Evolutionary conservation across 2,329 filamentous ascomycete genomes (phyloP), one percentile per base, ranked within the genome.

Genomic region (Monosporascus sp.): DNA sequence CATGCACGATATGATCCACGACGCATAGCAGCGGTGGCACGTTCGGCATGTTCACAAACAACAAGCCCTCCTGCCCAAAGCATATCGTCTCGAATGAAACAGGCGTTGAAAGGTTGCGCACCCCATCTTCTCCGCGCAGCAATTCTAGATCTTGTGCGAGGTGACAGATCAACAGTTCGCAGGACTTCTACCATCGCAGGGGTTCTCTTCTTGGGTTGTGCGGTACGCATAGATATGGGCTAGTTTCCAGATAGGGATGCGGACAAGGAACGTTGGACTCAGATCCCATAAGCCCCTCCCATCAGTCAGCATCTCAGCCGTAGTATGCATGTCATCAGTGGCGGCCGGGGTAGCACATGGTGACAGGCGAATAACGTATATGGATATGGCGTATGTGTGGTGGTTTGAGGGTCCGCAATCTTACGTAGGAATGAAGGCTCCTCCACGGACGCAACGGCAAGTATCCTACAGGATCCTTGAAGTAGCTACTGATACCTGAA

Each of bases 71-170:
- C 54, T 57, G 48, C 55, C 58, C 58, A 58, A 59, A 58, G 49
- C 54, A 60, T 55, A 53, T 55, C 49, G 51, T 53, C 53, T 56
- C 58, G 50, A 52, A 57, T 55, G 50, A 51, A 56, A 55, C 58
- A 52, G 62, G 60, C 58, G 60, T 54, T 62, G 60, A 60, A 57
- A 56, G 60, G 61, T 62, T 60, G 62, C 59, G 65, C 63, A 67
- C 65, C 62, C 63, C 67, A 64, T 65, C 65, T 57, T 60, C 57
- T 53, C 55, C 64, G 63, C 63, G 66, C 65, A 65, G 63, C 57
- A 65, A 66, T 68, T 61, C 60, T 63, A 76, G 76, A 79, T 79
- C 75, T 77, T 75, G 77, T 79, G 69, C 63, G 66, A 78, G 72
- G 72, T 77, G 75, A 78, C 71, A 70, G 62, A 68, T 76, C 70